Evolutionary conservation across 495 filamentous ascomycete species (phyloP).

Genomic region (Aspergillus indologenus): DNA sequence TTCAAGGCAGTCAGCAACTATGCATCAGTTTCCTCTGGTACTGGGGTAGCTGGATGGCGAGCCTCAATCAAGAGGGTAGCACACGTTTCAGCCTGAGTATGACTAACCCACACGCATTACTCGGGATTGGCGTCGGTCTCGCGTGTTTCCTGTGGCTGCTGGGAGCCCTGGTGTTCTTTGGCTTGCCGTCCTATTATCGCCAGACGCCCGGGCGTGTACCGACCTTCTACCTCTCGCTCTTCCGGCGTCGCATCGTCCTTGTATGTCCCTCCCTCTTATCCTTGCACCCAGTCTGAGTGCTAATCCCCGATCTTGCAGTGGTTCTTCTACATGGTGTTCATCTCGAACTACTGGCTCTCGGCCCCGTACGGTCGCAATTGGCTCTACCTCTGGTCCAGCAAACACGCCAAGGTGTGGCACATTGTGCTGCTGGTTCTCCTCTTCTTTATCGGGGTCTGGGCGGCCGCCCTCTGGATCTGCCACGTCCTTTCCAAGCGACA

Average conservation of each 20-base stretch:
- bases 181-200: slow-evolving; percentile 46
- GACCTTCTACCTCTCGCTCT: slow-evolving; percentile 44
- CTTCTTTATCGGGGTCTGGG: slow-evolving; percentile 45
- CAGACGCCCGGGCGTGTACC: slow-evolving; percentile 64
- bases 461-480: slow-evolving; percentile 35
- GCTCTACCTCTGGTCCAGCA: slow-evolving; percentile 45
- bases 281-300: neutral
- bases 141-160: slow-evolving; percentile 4
- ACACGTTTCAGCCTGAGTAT: neutral
- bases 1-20: slow-evolving; percentile 46
- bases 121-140: slow-evolving; percentile 1
- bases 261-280: neutral
- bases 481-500: slow-evolving; percentile 39
- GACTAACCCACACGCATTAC: neutral
- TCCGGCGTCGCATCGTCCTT: slow-evolving; percentile 41
- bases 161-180: slow-evolving; percentile 21
- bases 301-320: neutral
- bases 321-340: slow-evolving; percentile 8
- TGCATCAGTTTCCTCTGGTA: slow-evolving; percentile 51
- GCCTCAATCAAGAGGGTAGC: slow-evolving; percentile 1
- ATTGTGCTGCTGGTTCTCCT: slow-evolving; percentile 38
- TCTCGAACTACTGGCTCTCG: slow-evolving; percentile 31
- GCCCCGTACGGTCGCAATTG: slow-evolving; percentile 47
- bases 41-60: slow-evolving; percentile 49
- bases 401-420: slow-evolving; percentile 41